These are phyloP conservation scores for Tilletia indica DNA, from an alignment of 1,284 basidiomycete species.

Conservation along the genomic window DNA sequence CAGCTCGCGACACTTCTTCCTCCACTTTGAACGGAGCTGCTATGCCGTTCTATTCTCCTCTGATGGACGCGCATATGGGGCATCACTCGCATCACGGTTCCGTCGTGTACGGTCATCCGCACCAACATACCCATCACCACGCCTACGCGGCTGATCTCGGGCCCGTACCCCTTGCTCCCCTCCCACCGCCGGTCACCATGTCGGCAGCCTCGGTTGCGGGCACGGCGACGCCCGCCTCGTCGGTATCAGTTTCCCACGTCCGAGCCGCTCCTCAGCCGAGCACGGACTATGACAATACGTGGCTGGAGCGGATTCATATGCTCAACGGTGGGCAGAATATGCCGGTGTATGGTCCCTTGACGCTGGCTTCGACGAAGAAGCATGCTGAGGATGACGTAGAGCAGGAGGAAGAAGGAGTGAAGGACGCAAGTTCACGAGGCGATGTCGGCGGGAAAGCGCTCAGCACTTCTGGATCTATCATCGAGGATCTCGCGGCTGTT, in stretches of 20 bases:
- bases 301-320: slow-evolving; percentile 47
- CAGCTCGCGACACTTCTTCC: background rate
- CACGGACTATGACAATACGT: slow-evolving; percentile 33
- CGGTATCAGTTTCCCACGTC: background rate
- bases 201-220: background rate
- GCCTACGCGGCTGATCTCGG: background rate
- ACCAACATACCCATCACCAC: slow-evolving; percentile 2
- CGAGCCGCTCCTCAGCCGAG: background rate
- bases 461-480: too few relatives aligned
- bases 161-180: slow-evolving; percentile 2
- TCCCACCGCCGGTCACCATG: background rate
- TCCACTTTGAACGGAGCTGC: slow-evolving; percentile 10
- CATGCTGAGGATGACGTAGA: background rate
- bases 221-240: background rate
- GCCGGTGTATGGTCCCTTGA: slow-evolving; percentile 21
- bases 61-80: background rate
- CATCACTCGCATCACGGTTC: background rate
- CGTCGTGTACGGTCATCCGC: background rate
- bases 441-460: too few relatives aligned
- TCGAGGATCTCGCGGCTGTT: background rate
- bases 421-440: background rate
- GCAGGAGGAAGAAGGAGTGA: background rate
- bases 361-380: slow-evolving; percentile 2
- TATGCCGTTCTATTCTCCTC: background rate
- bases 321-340: slow-evolving; percentile 48